Evolutionary conservation across 2,329 filamentous ascomycete species (phyloP).

Genomic region (Cyphellophora europaea): DNA sequence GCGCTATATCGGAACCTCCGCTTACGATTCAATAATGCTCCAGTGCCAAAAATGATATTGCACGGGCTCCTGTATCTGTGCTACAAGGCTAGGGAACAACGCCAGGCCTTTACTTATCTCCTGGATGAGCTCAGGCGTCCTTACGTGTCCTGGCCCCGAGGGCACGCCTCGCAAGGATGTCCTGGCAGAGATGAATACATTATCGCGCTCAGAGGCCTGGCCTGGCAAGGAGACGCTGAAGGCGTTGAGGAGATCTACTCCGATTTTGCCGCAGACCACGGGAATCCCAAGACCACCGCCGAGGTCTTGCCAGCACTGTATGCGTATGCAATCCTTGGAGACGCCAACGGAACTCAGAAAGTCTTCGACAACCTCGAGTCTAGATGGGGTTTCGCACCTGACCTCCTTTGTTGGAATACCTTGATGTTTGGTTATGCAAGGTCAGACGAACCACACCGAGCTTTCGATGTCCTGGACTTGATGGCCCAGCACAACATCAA

Average conservation of each 20-base stretch:
- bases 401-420: constrained; percentile 62
- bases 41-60: constrained; percentile 1
- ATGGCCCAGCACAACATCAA: constrained; percentile 40
- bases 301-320: constrained; percentile 53
- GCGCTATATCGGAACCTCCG: constrained; percentile 33
- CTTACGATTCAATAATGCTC: constrained; percentile 8
- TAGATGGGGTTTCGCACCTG: constrained; percentile 48
- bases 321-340: constrained; percentile 60
- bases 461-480: constrained; percentile 53
- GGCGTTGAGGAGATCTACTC: constrained; percentile 37
- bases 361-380: constrained; percentile 54
- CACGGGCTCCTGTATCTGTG: constrained; percentile 5
- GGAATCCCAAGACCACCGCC: constrained; percentile 22
- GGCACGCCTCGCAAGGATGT: no score
- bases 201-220: constrained; percentile 30
- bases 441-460: constrained; percentile 57
- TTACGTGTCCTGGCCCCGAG: no score
- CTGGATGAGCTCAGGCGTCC: constrained; percentile 30
- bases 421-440: constrained; percentile 63
- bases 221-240: constrained; percentile 35
- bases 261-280: constrained; percentile 28
- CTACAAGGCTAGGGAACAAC: constrained; percentile 2
- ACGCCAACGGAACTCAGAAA: constrained; percentile 48
- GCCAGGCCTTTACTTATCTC: constrained; percentile 25
- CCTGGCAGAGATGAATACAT: constrained; percentile 26